A percentile compares a stretch with the other conserved stretches of the same genome.
Conservation (phyloP, 495 filamentous ascomycete species). For the Penicillium goetzii region DNA sequence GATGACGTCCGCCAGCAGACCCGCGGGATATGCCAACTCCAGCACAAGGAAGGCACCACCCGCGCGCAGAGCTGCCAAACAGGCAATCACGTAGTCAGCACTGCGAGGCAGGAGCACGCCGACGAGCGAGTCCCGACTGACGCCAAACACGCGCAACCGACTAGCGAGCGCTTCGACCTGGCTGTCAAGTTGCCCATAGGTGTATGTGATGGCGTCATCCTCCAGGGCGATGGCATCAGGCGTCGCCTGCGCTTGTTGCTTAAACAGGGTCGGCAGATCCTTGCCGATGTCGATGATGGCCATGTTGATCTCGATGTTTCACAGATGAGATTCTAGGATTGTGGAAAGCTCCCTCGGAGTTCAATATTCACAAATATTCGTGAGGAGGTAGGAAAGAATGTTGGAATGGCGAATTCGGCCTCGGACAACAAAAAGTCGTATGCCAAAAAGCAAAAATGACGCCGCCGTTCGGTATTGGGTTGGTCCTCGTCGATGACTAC, state of each 20-base stretch:
- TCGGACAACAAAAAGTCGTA: conserved; percentile 1
- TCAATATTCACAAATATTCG: not conserved
- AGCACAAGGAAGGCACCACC: conserved; percentile 73
- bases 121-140: conserved; percentile 63
- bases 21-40: conserved; percentile 68
- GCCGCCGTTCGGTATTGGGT: not conserved
- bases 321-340: not conserved
- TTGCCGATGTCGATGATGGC: conserved; percentile 62
- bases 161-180: conserved; percentile 57
- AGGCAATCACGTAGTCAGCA: conserved; percentile 71
- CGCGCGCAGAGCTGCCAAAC: conserved; percentile 66
- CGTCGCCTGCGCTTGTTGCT: conserved; percentile 58
- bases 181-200: conserved; percentile 63
- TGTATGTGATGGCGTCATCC: conserved; percentile 57
- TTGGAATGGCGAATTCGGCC: conserved; percentile 2
- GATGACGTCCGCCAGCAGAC: conserved; percentile 66
- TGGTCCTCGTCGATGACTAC: not conserved
- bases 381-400: not conserved
- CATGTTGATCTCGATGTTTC: conserved; percentile 27
- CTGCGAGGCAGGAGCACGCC: conserved; percentile 68
- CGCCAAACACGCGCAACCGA: conserved; percentile 60
- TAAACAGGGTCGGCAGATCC: conserved; percentile 65
- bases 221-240: conserved; percentile 65
- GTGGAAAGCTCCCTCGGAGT: not conserved
- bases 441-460: conserved; percentile 10